phyloP scores from a whole-genome alignment of 352 stramenopile genomes.

The Globisporangium takayamanum region DNA sequence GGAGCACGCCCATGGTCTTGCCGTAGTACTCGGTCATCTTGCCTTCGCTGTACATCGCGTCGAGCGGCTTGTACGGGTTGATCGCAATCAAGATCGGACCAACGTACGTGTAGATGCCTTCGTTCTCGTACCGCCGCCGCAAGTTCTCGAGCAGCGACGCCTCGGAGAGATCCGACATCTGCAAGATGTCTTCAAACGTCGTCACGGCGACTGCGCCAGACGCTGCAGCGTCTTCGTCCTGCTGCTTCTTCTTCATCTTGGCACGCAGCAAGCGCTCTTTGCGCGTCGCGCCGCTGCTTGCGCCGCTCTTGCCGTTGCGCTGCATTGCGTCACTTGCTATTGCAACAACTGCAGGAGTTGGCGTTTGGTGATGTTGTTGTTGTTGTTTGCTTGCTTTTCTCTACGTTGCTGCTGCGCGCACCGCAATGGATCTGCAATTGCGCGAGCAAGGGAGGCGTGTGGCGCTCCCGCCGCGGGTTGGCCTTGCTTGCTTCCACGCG shows the following conservation, averaged over 20 bases:
- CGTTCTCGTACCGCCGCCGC: slow-evolving; percentile 86
- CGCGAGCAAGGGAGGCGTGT: too few relatives aligned
- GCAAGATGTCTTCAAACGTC: slow-evolving; percentile 85
- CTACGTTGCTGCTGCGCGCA: background rate
- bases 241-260: slow-evolving; percentile 85
- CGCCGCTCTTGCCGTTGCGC: slow-evolving; percentile 22
- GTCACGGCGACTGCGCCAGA: slow-evolving; percentile 19
- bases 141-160: slow-evolving; percentile 86
- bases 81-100: slow-evolving; percentile 89
- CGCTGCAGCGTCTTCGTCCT: slow-evolving; percentile 49
- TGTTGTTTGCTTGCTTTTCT: background rate
- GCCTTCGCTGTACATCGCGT: slow-evolving; percentile 53
- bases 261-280: slow-evolving; percentile 82
- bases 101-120: slow-evolving; percentile 94
- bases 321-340: slow-evolving; percentile 19
- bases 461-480: too few relatives aligned
- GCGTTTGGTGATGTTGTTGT: too few relatives aligned
- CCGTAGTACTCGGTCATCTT: slow-evolving; percentile 89
- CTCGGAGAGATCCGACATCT: slow-evolving; percentile 88
- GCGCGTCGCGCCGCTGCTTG: slow-evolving; percentile 34
- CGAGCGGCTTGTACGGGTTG: slow-evolving; percentile 87
- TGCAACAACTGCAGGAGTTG: background rate
- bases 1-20: slow-evolving; percentile 67
- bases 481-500: background rate
- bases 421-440: too few relatives aligned